These are phyloP conservation scores for Lentinula novae-zelandiae DNA, from an alignment of 1,284 basidiomycete species.

Conservation along the genomic window DNA sequence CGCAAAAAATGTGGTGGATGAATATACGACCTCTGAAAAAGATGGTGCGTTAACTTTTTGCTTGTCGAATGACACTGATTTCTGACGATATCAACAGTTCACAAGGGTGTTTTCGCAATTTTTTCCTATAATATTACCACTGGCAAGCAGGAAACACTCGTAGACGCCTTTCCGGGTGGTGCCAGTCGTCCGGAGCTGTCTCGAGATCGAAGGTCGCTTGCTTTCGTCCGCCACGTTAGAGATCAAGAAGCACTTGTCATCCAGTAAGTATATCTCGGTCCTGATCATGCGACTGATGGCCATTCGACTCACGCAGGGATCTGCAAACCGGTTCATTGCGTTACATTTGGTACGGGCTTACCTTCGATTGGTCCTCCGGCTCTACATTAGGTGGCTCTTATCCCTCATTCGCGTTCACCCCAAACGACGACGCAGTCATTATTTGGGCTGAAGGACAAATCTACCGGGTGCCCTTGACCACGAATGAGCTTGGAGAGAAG, in stretches of 20 bases:
- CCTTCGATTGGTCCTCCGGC: conserved; percentile 52
- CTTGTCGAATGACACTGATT: neutral
- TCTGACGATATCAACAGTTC: conserved; percentile 38
- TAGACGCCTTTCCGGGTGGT: conserved; percentile 57
- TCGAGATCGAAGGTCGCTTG: conserved; percentile 62
- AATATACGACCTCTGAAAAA: conserved; percentile 56
- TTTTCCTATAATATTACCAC: conserved; percentile 60
- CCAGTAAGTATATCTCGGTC: conserved; percentile 41
- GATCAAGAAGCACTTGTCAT: conserved; percentile 69
- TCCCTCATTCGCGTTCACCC: conserved; percentile 67
- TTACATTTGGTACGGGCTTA: conserved; percentile 66
- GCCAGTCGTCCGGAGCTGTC: conserved; percentile 71
- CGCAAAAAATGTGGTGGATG: conserved; percentile 58
- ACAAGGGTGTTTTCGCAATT: conserved; percentile 67
- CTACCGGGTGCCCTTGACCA: conserved; percentile 50
- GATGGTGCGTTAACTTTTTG: conserved; percentile 31
- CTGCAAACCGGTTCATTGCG: conserved; percentile 59
- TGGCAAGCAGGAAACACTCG: conserved; percentile 45
- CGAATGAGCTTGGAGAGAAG: conserved; percentile 47
- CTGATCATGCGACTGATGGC: neutral
- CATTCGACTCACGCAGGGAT: conserved; percentile 41
- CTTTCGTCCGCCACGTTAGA: conserved; percentile 69
- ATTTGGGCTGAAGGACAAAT: conserved; percentile 74
- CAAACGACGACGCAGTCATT: conserved; percentile 56
- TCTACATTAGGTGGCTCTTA: conserved; percentile 76